A percentile compares a stretch with the other conserved stretches of the same genome.
Evolutionary conservation across 805 yeast species (phyloP).

Genomic region (Komagataella pseudopastoris): DNA sequence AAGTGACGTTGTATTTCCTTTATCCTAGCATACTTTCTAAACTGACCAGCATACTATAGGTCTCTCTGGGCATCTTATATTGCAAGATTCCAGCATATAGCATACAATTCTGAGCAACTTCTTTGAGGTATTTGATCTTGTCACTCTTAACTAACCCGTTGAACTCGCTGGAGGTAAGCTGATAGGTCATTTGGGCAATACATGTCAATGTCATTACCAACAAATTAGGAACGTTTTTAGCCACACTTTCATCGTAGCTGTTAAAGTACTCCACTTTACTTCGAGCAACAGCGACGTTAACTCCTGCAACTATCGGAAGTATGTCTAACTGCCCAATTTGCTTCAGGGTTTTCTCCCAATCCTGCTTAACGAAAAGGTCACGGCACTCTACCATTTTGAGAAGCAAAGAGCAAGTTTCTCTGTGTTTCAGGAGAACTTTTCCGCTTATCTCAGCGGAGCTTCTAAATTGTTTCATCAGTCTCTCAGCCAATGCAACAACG

Average conservation of each 20-base stretch:
- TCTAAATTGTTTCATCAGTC: slow-evolving; percentile 29
- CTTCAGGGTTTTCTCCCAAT: slow-evolving; percentile 46
- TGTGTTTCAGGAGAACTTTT: slow-evolving; percentile 38
- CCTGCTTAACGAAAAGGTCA: slow-evolving; percentile 35
- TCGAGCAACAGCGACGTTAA: slow-evolving; percentile 46
- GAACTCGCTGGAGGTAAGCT: slow-evolving; percentile 23
- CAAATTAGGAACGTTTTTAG: slow-evolving; percentile 69
- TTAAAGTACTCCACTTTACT: slow-evolving; percentile 55
- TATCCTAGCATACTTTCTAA: slow-evolving; percentile 34
- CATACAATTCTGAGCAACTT: slow-evolving; percentile 77
- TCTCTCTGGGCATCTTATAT: slow-evolving; percentile 82
- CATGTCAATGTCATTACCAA: slow-evolving; percentile 74
- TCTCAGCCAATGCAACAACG: slow-evolving; percentile 31
- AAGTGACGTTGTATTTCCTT: slow-evolving; percentile 24
- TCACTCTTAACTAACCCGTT: slow-evolving; percentile 31
- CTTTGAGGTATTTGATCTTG: slow-evolving; percentile 39
- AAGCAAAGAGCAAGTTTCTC: slow-evolving; percentile 52
- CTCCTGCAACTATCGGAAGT: slow-evolving; percentile 41
- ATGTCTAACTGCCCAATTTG: slow-evolving; percentile 47
- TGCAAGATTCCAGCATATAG: slow-evolving; percentile 91
- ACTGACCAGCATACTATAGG: slow-evolving; percentile 55
- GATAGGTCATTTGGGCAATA: slow-evolving; percentile 42
- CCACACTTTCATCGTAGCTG: slow-evolving; percentile 51
- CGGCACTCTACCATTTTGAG: slow-evolving; percentile 59
- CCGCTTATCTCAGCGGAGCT: slow-evolving; percentile 46